Percentiles rank a stretch among this genome's conserved stretches.
These are phyloP conservation scores for Raphidocelis subcapitata DNA, from an alignment of 139 green algal species.

Conservation along the genomic window DNA sequence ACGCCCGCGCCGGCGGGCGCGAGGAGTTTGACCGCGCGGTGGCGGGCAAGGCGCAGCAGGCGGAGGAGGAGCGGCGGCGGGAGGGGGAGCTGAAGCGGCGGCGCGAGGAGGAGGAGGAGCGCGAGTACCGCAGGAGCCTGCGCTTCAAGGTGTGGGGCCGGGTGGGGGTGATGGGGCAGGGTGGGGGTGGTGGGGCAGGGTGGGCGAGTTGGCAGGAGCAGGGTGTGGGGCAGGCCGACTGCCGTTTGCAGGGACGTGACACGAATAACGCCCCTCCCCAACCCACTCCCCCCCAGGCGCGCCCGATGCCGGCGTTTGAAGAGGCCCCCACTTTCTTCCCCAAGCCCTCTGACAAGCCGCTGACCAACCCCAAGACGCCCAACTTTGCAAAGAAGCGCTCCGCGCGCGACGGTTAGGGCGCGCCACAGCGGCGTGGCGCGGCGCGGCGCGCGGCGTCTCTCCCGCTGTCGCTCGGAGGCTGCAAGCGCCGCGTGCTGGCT, in stretches of 20 bases:
- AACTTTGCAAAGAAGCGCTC: constrained; percentile 30
- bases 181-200: no score
- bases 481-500: background rate
- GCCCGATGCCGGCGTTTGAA: constrained; percentile 39
- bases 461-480: no score
- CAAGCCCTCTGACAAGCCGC: constrained; percentile 14
- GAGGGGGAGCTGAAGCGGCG: constrained; percentile 24
- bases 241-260: no score
- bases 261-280: no score
- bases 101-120: constrained; percentile 36
- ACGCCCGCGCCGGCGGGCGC: constrained; percentile 31
- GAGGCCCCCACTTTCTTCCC: constrained; percentile 20
- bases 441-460: no score
- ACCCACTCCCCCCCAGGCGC: constrained; percentile 21
- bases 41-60: constrained; percentile 22
- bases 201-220: no score
- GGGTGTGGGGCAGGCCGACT: no score
- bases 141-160: constrained; percentile 28
- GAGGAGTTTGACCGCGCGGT: constrained; percentile 42
- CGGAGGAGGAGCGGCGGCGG: constrained; percentile 34
- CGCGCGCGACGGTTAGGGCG: no score
- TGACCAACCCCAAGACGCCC: constrained; percentile 44
- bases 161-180: no score
- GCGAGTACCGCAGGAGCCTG: constrained; percentile 31
- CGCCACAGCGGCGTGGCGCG: no score